These are phyloP conservation scores for Colletotrichum acutatum DNA, from an alignment of 2,329 filamentous ascomycete genomes.

Conservation along the genomic window DNA sequence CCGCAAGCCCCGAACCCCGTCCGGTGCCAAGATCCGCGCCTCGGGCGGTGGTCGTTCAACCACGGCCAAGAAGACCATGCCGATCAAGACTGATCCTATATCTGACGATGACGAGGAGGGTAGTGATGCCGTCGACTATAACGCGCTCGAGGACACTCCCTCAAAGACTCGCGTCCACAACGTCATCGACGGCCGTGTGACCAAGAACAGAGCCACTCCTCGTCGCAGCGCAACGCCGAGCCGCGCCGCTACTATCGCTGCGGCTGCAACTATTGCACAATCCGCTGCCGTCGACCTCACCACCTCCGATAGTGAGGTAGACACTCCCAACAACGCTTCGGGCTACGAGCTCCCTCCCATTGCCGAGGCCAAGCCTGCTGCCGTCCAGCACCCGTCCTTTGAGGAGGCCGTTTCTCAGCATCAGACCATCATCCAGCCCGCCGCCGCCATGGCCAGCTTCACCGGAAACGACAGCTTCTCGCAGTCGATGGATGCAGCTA, in stretches of 20 bases:
- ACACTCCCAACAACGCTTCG: conserved; percentile 32
- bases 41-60: conserved; percentile 30
- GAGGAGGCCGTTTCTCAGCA: not conserved
- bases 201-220: conserved; percentile 8
- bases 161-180: conserved; percentile 44
- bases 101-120: conserved; percentile 42
- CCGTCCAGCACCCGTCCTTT: conserved; percentile 11
- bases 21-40: conserved; percentile 30
- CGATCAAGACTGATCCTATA: conserved; percentile 39
- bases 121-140: conserved; percentile 43
- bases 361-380: conserved; percentile 13
- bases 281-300: conserved; percentile 35
- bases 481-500: not conserved
- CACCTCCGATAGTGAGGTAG: conserved; percentile 35
- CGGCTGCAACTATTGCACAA: conserved; percentile 27
- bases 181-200: conserved; percentile 26
- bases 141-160: conserved; percentile 49
- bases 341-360: conserved; percentile 15
- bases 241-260: conserved; percentile 36
- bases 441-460: not conserved
- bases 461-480: conserved; percentile 11
- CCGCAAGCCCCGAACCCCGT: conserved; percentile 33
- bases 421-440: not conserved
- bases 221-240: conserved; percentile 29
- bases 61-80: conserved; percentile 24